These are phyloP conservation scores for Colletotrichum liaoningense DNA, from an alignment of 2,329 filamentous ascomycete species.

Conservation along the genomic window DNA sequence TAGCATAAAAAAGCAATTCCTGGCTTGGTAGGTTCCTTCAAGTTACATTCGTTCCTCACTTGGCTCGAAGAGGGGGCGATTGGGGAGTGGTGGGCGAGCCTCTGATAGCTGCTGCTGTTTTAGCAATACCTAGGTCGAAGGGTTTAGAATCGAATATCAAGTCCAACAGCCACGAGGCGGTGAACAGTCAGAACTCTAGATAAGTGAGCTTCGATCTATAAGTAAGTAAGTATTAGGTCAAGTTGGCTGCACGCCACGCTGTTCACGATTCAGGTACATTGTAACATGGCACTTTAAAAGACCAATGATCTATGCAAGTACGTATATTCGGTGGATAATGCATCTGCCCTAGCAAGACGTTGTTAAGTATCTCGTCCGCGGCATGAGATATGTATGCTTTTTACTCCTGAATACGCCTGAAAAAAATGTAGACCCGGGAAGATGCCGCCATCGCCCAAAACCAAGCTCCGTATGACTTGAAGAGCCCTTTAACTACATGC, in stretches of 20 bases:
- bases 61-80: not conserved
- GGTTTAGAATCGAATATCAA: not conserved
- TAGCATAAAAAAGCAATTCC: too few species aligned
- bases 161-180: not conserved
- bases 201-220: not conserved
- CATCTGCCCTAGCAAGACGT: not conserved
- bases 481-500: conserved; percentile 1
- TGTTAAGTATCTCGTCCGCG: not conserved
- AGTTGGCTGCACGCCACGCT: not conserved
- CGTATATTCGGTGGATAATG: conserved; percentile 13
- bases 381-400: conserved; percentile 16
- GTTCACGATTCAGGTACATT: not conserved
- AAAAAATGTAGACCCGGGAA: not conserved
- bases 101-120: not conserved
- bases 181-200: not conserved
- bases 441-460: not conserved
- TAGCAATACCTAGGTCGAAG: too few species aligned
- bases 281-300: not conserved
- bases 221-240: not conserved
- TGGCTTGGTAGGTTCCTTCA: too few species aligned
- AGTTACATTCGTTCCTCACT: not conserved
- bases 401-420: conserved; percentile 24
- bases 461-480: not conserved
- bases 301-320: not conserved
- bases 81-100: not conserved